phyloP scores from a whole-genome alignment of 2,329 filamentous ascomycete genomes.

The Coniochaeta hoffmannii region DNA sequence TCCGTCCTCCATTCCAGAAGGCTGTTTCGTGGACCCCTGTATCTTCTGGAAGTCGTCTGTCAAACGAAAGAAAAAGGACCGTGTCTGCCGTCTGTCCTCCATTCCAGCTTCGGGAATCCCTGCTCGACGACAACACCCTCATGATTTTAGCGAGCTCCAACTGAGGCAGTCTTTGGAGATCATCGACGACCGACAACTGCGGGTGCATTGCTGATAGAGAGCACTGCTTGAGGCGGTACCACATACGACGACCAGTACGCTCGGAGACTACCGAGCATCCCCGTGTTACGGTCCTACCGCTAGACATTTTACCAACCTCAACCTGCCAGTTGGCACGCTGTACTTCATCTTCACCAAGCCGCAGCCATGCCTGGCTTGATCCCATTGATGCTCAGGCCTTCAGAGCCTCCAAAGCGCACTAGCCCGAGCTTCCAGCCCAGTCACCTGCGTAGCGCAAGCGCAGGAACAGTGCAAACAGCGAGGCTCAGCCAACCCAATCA shows the following conservation, averaged over 20 bases:
- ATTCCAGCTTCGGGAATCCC: slow-evolving; percentile 3
- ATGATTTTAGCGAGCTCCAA: slow-evolving; percentile 10
- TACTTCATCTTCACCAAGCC: slow-evolving; percentile 2
- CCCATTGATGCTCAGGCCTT: slow-evolving; percentile 18
- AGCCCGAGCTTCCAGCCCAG: slow-evolving; percentile 1
- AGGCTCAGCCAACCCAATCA: slow-evolving; percentile 13
- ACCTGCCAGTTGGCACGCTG: too few species aligned
- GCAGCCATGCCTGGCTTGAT: slow-evolving; percentile 18
- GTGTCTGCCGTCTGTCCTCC: slow-evolving; percentile 2
- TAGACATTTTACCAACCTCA: not conserved
- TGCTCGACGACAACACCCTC: slow-evolving; percentile 2
- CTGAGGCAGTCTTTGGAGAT: slow-evolving; percentile 1
- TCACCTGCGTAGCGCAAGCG: slow-evolving; percentile 8
- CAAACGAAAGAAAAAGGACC: not conserved
- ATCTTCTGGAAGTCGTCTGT: slow-evolving; percentile 10
- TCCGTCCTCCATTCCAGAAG: slow-evolving; percentile 9
- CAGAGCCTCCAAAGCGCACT: slow-evolving; percentile 9
- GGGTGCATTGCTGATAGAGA: slow-evolving; percentile 7
- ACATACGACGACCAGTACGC: not conserved
- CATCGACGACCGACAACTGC: slow-evolving; percentile 4
- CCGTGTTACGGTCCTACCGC: not conserved
- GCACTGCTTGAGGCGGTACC: slow-evolving; percentile 4
- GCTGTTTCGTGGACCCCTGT: slow-evolving; percentile 2
- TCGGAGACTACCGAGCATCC: not conserved
- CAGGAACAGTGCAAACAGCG: slow-evolving; percentile 6